phyloP scores from a whole-genome alignment of 805 yeast genomes.

The Monosporozyma aerobia region DNA sequence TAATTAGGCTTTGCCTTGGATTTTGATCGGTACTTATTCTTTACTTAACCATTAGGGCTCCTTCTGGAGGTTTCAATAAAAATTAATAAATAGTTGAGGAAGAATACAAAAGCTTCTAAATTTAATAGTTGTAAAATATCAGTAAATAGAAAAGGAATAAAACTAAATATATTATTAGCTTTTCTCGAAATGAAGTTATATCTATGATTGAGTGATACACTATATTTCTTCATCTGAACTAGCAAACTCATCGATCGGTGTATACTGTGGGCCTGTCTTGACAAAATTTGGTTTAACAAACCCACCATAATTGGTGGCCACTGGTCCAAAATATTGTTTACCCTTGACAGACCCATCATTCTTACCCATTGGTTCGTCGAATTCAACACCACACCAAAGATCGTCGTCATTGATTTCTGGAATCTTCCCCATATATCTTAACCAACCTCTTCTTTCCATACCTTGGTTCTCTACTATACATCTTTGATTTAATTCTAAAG shows the following conservation, averaged over 20 bases:
- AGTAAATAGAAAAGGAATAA: too few relatives aligned
- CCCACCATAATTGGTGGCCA: slow-evolving; percentile 52
- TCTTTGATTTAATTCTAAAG: slow-evolving; percentile 41
- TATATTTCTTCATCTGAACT: slow-evolving; percentile 35
- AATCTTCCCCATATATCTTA: slow-evolving; percentile 62
- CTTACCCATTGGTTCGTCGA: slow-evolving; percentile 81
- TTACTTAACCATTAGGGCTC: too few relatives aligned
- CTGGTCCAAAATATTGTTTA: slow-evolving; percentile 47
- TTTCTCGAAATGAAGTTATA: background rate
- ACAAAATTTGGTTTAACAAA: slow-evolving; percentile 65
- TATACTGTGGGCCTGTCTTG: slow-evolving; percentile 50
- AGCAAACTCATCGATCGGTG: slow-evolving; percentile 37
- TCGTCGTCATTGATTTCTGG: slow-evolving; percentile 41
- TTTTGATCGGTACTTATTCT: too few relatives aligned
- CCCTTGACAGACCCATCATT: slow-evolving; percentile 73
- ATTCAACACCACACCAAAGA: slow-evolving; percentile 76
- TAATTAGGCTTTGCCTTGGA: too few relatives aligned
- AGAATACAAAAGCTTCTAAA: too few relatives aligned
- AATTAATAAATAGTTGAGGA: too few relatives aligned
- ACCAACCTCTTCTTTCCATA: slow-evolving; percentile 51
- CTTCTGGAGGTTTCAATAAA: too few relatives aligned
- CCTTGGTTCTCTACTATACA: slow-evolving; percentile 34
- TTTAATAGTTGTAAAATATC: too few relatives aligned
- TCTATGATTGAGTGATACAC: slow-evolving; percentile 7
- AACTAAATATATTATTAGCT: background rate